Base-by-base conservation (phyloP, 345 rosid species). In the Hibiscus trionum region DNA sequence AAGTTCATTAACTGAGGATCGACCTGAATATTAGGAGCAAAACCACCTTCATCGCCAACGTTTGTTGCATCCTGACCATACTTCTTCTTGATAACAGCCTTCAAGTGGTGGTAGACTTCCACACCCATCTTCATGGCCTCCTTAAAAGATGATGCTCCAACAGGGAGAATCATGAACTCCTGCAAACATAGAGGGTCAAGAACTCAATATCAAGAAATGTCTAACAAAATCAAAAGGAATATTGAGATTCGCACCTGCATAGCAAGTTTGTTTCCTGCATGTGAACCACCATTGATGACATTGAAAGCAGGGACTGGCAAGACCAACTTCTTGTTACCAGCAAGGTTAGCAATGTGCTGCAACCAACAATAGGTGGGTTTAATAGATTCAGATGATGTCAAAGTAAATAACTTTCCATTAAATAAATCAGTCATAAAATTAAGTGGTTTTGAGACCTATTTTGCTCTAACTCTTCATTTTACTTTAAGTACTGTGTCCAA, bases 221-320 rank as follows among this genome's bases (percentile, higher is more conserved):
- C 29, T 7, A 60, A 60, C 27, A 47, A 14, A 57, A 73, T 2
- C 66, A 71, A 66, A 26, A 2, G 19, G 17, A 75, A 21, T 16
- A 46, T 35, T 19, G n/a, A 46, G 27, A 49, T 50, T 19, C 75
- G 9, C 78, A 60, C 97, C 95, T 93, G 94, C 97, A 95, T 92
- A 15, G 97, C 99, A 39, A 92, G 97, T 76, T 92, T 92, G 82
- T 92, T 92, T 74, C 99, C 99, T 6, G 97, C 96, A 78, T 95
- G 99, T 52, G 99, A 95, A 66, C 99, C 99, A 77, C 99, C 99
- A 33, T 95, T 95, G 82, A 95, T 95, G 80, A 95, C 99, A 77
- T 95, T 95, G 82, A 95, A 95, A 70, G 97, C 93, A 10, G 97
- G 99, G 27, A 92, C 96, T 5, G 97, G 97, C 6, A 95, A 73